Percentiles rank a stretch among this genome's conserved stretches.
phyloP scores from a whole-genome alignment of 768 basidiomycete species.

The Lentinula aciculospora region DNA sequence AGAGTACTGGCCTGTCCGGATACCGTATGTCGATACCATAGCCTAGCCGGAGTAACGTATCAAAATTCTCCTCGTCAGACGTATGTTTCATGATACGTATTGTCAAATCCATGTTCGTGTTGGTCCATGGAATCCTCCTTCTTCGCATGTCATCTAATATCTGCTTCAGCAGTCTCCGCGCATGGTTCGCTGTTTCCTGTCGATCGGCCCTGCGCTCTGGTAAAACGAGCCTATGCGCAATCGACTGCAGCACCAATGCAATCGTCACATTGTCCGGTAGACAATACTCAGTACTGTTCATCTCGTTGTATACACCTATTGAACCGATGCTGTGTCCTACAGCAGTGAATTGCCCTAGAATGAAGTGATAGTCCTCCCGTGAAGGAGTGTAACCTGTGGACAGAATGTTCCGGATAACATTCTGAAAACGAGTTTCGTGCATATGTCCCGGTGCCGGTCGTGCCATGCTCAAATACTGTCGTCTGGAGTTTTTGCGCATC shows the following conservation, averaged over 20 bases:
- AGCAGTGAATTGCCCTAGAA: constrained; percentile 71
- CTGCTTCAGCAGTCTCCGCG: constrained; percentile 40
- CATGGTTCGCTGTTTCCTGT: constrained; percentile 30
- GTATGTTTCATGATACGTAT: constrained; percentile 67
- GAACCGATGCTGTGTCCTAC: constrained; percentile 65
- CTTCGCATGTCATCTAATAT: constrained; percentile 56
- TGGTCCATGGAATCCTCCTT: constrained; percentile 41
- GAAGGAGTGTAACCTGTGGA: constrained; percentile 38
- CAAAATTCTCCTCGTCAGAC: constrained; percentile 49
- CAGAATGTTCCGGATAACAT: constrained; percentile 67
- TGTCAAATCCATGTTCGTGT: constrained; percentile 60
- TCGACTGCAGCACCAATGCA: constrained; percentile 59
- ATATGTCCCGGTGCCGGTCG: constrained; percentile 36
- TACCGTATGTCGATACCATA: constrained; percentile 76
- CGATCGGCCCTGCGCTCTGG: constrained; percentile 40
- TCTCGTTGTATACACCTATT: constrained; percentile 55
- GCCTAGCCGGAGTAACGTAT: constrained; percentile 54
- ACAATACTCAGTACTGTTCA: constrained; percentile 34
- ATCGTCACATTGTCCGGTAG: constrained; percentile 52
- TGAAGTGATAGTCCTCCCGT: constrained; percentile 69
- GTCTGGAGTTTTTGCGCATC: constrained; percentile 40
- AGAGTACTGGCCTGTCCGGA: constrained; percentile 63
- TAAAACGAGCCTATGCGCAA: constrained; percentile 61
- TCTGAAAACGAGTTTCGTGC: constrained; percentile 63
- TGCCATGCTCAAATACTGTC: constrained; percentile 32